Evolutionary conservation across 2,329 filamentous ascomycete species (phyloP).

Genomic region (Arthrinium phaeospermum): DNA sequence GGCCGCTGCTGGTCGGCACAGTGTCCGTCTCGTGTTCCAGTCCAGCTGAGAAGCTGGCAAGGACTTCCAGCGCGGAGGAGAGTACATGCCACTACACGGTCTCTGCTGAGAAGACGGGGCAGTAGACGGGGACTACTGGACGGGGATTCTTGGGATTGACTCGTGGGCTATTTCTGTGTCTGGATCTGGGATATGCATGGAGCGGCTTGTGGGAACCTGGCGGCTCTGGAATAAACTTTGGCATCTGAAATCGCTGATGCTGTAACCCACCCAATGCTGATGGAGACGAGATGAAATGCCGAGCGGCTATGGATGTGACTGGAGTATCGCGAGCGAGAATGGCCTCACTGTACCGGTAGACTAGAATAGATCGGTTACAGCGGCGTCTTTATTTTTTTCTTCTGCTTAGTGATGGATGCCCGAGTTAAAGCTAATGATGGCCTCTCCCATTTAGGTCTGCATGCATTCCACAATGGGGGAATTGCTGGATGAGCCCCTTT

Average conservation of each 20-base stretch:
- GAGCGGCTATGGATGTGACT: not conserved
- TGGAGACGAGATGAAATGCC: not conserved
- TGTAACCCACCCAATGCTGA: conserved; percentile 3
- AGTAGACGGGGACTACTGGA: not conserved
- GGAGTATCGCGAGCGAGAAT: not conserved
- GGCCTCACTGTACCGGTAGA: not conserved
- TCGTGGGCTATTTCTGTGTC: conserved; percentile 1
- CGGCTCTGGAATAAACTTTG: not conserved
- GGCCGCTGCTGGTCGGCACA: not conserved
- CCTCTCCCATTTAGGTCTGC: too few species aligned
- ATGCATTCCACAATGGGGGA: not conserved
- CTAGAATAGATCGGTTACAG: not conserved
- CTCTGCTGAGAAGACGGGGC: not conserved
- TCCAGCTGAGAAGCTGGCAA: not conserved
- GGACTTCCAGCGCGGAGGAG: not conserved
- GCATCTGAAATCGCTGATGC: conserved; percentile 2
- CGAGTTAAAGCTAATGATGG: not conserved
- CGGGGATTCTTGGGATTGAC: not conserved
- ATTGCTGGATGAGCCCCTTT: not conserved
- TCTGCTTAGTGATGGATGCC: not conserved
- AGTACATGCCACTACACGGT: not conserved
- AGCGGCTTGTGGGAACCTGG: not conserved
- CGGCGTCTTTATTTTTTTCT: not conserved
- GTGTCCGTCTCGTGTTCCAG: not conserved
- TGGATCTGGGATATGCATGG: not conserved